These are phyloP conservation scores for Heliocybe sulcata DNA, from an alignment of 1,284 basidiomycete species.

Conservation along the genomic window DNA sequence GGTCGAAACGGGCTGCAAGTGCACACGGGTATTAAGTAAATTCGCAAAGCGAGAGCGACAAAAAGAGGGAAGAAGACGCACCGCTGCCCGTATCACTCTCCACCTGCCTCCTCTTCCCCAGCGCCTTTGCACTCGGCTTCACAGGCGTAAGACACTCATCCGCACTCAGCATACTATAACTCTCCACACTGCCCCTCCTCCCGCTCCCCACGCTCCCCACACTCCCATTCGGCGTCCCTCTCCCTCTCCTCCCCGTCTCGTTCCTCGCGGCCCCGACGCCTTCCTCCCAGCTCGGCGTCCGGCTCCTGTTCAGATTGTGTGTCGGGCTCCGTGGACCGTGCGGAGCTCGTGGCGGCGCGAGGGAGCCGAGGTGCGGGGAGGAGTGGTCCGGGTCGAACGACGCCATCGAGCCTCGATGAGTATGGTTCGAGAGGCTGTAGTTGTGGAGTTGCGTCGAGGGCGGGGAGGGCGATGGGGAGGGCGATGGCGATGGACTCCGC, in stretches of 20 bases:
- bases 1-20: conserved; percentile 28
- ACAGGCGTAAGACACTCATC: conserved; percentile 24
- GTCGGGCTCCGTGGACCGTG: conserved; percentile 62
- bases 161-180: conserved; percentile 8
- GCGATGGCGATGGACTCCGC: conserved; percentile 27
- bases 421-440: conserved; percentile 27
- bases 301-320: conserved; percentile 34
- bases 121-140: conserved; percentile 67
- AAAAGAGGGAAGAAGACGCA: conserved; percentile 20
- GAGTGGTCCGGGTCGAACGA: conserved; percentile 21
- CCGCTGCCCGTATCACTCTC: conserved; percentile 36
- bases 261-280: conserved; percentile 12
- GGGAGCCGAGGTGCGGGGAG: conserved; percentile 21
- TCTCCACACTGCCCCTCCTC: conserved; percentile 20
- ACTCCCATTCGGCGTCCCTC: conserved; percentile 11
- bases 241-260: conserved; percentile 12
- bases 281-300: conserved; percentile 44
- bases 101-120: conserved; percentile 67
- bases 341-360: conserved; percentile 61
- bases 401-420: conserved; percentile 13
- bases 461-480: conserved; percentile 28
- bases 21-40: not conserved
- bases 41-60: too few species aligned
- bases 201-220: conserved; percentile 24
- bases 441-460: conserved; percentile 22